Conservation (phyloP, 164 flowering plant species). For the Macadamia tetraphylla region DNA sequence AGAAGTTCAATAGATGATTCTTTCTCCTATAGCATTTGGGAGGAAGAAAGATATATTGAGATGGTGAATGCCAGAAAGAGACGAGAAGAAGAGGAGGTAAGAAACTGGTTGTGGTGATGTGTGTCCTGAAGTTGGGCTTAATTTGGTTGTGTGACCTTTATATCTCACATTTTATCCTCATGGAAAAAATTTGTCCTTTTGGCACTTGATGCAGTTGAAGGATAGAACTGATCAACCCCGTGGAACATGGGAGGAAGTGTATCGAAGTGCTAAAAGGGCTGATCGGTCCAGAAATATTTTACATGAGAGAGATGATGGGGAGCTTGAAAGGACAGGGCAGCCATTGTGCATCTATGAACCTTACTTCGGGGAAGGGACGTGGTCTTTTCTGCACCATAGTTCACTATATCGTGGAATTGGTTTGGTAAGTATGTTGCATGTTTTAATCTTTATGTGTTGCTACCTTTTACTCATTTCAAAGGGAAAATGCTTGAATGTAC, state of each 20-base stretch:
- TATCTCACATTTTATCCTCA: not conserved
- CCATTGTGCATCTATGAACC: conserved; percentile 93
- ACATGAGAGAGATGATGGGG: conserved; percentile 98
- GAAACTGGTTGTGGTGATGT: conserved; percentile 1
- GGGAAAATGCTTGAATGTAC: not conserved
- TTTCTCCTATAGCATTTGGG: conserved; percentile 69
- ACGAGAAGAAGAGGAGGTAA: conserved; percentile 93
- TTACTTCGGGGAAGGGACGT: conserved; percentile 81
- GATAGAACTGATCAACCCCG: conserved; percentile 78
- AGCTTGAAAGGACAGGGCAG: conserved; percentile 95
- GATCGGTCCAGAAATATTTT: conserved; percentile 70
- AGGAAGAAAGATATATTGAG: conserved; percentile 48
- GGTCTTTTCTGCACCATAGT: conserved; percentile 77
- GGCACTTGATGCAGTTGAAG: conserved; percentile 58
- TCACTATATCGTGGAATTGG: conserved; percentile 94
- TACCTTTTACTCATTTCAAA: not conserved
- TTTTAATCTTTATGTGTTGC: not conserved
- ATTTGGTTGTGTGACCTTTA: not conserved
- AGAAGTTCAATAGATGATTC: conserved; percentile 29
- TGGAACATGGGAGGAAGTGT: conserved; percentile 98
- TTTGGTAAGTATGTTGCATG: conserved; percentile 51
- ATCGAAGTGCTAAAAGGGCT: conserved; percentile 73
- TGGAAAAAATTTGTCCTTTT: conserved; percentile 10
- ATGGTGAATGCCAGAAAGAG: conserved; percentile 48
- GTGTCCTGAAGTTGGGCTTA: not conserved